Evolutionary conservation across 2,329 filamentous ascomycete genomes (phyloP).

Genomic region (Stachybotrys chartarum): DNA sequence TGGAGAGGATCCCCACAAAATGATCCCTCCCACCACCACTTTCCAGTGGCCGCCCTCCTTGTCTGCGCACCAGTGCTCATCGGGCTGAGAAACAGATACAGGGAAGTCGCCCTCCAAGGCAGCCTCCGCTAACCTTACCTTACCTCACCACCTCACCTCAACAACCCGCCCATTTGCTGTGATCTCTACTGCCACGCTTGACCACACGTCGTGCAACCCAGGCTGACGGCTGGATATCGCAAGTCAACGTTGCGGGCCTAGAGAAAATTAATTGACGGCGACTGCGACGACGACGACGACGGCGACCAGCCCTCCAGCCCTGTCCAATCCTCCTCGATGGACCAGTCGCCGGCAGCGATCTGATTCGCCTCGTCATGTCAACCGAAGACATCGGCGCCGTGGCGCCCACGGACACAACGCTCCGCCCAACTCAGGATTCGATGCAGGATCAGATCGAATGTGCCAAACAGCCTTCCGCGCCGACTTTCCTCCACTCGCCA

Average conservation of each 20-base stretch:
- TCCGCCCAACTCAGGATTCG: conserved; percentile 15
- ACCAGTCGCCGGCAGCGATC: conserved; percentile 27
- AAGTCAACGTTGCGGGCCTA: too few relatives aligned
- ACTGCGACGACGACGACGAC: not conserved
- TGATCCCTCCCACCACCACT: conserved; percentile 1
- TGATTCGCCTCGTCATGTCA: conserved; percentile 41
- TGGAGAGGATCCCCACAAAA: not conserved
- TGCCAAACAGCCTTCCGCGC: conserved; percentile 23
- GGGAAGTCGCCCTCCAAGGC: not conserved
- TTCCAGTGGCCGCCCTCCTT: conserved; percentile 4
- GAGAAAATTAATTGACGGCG: not conserved
- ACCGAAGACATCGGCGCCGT: conserved; percentile 45
- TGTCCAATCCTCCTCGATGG: conserved; percentile 17
- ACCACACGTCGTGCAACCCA: not conserved
- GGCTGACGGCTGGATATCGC: too few relatives aligned
- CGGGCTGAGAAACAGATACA: not conserved
- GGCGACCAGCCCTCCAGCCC: not conserved
- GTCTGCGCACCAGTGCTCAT: not conserved
- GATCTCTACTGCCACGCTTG: not conserved
- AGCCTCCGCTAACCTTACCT: not conserved
- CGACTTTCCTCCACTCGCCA: conserved; percentile 51
- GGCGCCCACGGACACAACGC: conserved; percentile 23
- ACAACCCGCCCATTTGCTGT: not conserved
- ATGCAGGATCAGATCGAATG: conserved; percentile 22
- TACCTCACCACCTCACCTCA: not conserved